These are phyloP conservation scores for Aspergillus ochraceoroseus DNA, from an alignment of 2,329 filamentous ascomycete genomes.

Conservation along the genomic window DNA sequence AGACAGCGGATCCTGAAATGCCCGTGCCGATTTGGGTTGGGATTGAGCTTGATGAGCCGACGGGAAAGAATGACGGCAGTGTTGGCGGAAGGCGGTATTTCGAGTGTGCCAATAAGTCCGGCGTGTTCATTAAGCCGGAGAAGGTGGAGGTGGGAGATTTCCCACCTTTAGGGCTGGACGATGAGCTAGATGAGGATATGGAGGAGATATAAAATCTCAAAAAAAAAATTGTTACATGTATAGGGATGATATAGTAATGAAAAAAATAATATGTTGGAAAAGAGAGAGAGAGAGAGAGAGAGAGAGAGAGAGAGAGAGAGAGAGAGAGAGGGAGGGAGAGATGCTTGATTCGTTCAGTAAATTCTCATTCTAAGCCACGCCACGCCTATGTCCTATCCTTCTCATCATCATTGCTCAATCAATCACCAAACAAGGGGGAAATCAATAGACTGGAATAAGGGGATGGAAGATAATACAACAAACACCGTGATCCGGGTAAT, in stretches of 20 bases:
- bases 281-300: no score
- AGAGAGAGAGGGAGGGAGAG: neutral
- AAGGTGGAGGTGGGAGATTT: slow-evolving; percentile 60
- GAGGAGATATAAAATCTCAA: slow-evolving; percentile 53
- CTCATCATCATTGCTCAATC: slow-evolving; percentile 9
- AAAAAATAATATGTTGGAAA: no score
- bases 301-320: neutral
- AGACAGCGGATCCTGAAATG: slow-evolving; percentile 18
- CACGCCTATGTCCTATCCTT: neutral
- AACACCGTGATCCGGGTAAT: slow-evolving; percentile 10
- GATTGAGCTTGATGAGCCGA: slow-evolving; percentile 59
- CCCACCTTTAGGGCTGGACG: slow-evolving; percentile 47
- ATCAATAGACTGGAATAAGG: slow-evolving; percentile 1
- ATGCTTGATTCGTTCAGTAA: neutral
- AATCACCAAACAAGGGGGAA: slow-evolving; percentile 1
- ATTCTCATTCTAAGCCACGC: neutral
- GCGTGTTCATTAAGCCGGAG: slow-evolving; percentile 59
- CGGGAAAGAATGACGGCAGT: slow-evolving; percentile 60
- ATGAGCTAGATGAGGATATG: slow-evolving; percentile 53
- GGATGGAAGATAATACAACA: slow-evolving; percentile 2
- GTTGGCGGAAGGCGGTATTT: slow-evolving; percentile 53
- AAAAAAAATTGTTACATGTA: no score
- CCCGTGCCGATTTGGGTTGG: slow-evolving; percentile 51
- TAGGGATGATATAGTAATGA: no score
- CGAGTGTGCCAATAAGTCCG: slow-evolving; percentile 49